A percentile compares a stretch with the other conserved stretches of the same genome.
Conservation (phyloP, 2,329 filamentous ascomycete genomes). For the Cordyceps militaris region DNA sequence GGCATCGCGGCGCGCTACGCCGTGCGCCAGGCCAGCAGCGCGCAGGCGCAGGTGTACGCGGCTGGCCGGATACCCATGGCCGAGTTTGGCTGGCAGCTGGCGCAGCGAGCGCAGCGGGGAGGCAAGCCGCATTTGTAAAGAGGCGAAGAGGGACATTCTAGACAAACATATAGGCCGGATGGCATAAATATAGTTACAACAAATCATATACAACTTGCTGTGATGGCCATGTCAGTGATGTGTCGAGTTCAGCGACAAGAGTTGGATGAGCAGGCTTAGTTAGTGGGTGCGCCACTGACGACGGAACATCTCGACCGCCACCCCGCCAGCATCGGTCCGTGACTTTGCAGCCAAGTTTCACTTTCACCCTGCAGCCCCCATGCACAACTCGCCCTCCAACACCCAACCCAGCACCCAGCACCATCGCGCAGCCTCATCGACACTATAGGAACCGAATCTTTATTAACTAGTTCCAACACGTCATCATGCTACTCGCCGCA, state of each 20-base stretch:
- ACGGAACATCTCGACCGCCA: not conserved
- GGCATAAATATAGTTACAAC: not conserved
- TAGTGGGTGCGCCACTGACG: not conserved
- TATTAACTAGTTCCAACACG: not conserved
- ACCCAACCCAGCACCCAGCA: not conserved
- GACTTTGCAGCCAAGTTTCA: slow-evolving; percentile 2
- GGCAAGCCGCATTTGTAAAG: slow-evolving; percentile 22
- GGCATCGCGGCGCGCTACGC: slow-evolving; percentile 89
- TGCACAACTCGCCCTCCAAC: not conserved
- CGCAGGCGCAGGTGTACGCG: slow-evolving; percentile 67
- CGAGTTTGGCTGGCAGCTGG: slow-evolving; percentile 69
- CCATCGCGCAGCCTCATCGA: not conserved
- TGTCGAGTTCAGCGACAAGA: not conserved
- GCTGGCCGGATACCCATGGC: slow-evolving; percentile 64
- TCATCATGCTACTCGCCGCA: not conserved
- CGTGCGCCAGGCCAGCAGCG: slow-evolving; percentile 80
- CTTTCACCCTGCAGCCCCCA: not conserved
- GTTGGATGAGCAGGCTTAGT: not conserved
- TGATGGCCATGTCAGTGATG: not conserved
- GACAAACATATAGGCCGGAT: not conserved
- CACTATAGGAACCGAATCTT: not conserved
- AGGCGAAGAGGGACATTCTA: not conserved
- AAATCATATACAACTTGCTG: too few species aligned
- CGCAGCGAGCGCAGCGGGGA: slow-evolving; percentile 37
- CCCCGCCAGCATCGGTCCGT: not conserved